Percentiles rank a stretch among this genome's conserved stretches.
phyloP scores from a whole-genome alignment of 139 green algal species.

The Edaphochlamys debaryana region DNA sequence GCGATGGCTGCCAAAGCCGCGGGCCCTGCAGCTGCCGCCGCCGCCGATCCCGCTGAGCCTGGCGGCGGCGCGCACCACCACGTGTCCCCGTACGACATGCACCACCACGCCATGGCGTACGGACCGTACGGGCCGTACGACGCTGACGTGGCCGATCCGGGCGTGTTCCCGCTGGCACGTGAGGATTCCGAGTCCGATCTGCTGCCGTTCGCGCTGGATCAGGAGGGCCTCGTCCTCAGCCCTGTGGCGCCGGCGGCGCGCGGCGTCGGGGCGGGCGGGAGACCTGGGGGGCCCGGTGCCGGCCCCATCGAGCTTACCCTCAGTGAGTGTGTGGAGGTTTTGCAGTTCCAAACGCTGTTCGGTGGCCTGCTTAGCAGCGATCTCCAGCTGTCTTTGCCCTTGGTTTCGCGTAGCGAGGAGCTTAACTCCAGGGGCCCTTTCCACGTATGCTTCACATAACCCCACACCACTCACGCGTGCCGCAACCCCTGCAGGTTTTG shows the following conservation, averaged over 20 bases:
- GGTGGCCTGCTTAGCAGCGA: background rate
- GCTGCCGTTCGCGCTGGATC: slow-evolving; percentile 35
- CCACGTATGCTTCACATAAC: background rate
- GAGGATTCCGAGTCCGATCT: slow-evolving; percentile 33
- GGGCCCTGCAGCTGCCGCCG: no score
- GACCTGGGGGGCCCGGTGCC: background rate
- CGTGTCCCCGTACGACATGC: slow-evolving; percentile 1
- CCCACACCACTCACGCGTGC: background rate
- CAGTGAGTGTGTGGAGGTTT: background rate
- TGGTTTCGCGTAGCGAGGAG: no score
- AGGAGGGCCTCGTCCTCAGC: slow-evolving; percentile 28
- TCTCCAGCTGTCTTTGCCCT: background rate
- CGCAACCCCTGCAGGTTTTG: background rate
- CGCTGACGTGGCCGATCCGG: background rate
- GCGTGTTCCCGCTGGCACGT: background rate
- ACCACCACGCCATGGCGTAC: no score
- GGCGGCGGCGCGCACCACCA: no score
- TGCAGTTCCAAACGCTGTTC: background rate
- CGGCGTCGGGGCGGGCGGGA: background rate
- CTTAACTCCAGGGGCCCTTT: no score
- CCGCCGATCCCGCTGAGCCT: no score
- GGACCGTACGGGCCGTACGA: no score
- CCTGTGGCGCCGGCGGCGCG: background rate
- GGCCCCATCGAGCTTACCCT: slow-evolving; percentile 13
- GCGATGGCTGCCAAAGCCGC: no score